Evolutionary conservation across 2,329 filamentous ascomycete genomes (phyloP).

Genomic region (Calonectria pauciramosa): DNA sequence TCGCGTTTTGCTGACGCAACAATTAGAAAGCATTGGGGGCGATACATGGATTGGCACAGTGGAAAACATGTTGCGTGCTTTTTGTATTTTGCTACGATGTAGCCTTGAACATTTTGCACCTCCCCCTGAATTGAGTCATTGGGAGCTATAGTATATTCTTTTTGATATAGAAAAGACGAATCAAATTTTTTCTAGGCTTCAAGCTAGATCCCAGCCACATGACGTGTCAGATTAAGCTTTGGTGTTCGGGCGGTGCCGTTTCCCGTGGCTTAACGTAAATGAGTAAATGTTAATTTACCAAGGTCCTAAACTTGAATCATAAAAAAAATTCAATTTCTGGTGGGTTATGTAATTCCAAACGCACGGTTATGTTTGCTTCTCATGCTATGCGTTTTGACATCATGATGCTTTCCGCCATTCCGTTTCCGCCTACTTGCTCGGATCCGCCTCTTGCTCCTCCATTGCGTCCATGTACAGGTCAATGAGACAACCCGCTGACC

Average conservation of each 20-base stretch:
- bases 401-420: constrained; percentile 8
- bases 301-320: constrained; percentile 17
- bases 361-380: constrained; percentile 27
- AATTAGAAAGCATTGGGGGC: constrained; percentile 17
- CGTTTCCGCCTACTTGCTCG: constrained; percentile 9
- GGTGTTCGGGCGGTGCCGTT: constrained; percentile 10
- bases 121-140: constrained; percentile 1
- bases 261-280: background rate
- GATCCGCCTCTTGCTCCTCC: constrained; percentile 58
- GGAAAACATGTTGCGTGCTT: constrained; percentile 10
- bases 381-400: constrained; percentile 23
- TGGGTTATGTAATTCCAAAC: constrained; percentile 12
- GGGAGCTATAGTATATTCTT: constrained; percentile 32
- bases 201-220: constrained; percentile 8
- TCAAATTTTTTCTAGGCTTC: constrained; percentile 23
- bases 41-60: constrained; percentile 6
- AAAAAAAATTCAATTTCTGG: background rate
- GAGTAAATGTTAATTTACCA: background rate
- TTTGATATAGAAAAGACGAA: constrained; percentile 29
- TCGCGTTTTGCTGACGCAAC: constrained; percentile 20
- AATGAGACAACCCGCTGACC: constrained; percentile 94
- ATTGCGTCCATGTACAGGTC: constrained; percentile 95
- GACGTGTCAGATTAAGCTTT: constrained; percentile 4
- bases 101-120: background rate
- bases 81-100: constrained; percentile 11